Percentiles rank a stretch among this genome's conserved stretches.
phyloP scores from a whole-genome alignment of 2,329 filamentous ascomycete species.

The Didymella lethalis region DNA sequence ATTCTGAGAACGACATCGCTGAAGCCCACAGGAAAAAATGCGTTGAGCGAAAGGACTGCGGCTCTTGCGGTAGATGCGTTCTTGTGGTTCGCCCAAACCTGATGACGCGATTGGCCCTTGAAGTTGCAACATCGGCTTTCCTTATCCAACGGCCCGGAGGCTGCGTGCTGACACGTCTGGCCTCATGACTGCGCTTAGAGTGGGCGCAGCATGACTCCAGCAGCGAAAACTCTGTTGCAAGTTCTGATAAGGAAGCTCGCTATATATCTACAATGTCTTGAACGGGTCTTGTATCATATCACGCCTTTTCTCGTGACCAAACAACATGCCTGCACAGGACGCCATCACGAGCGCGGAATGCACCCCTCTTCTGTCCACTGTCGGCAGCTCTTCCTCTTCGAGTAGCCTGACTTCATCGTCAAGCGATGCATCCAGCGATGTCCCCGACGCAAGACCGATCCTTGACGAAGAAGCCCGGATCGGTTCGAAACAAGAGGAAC shows the following conservation, averaged over 20 bases:
- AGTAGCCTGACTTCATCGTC: slow-evolving; percentile 11
- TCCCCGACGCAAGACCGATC: not conserved
- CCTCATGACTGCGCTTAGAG: not conserved
- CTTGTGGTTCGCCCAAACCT: slow-evolving; percentile 6
- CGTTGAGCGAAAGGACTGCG: not conserved
- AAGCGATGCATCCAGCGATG: slow-evolving; percentile 4
- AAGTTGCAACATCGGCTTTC: slow-evolving; percentile 27
- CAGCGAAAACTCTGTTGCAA: slow-evolving; percentile 10
- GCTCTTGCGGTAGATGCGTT: not conserved
- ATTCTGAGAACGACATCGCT: not conserved
- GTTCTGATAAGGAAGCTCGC: slow-evolving; percentile 6
- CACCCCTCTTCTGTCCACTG: slow-evolving; percentile 20
- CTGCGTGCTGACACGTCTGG: slow-evolving; percentile 8
- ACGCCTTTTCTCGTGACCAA: slow-evolving; percentile 9
- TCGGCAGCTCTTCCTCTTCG: slow-evolving; percentile 2
- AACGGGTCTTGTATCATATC: slow-evolving; percentile 1
- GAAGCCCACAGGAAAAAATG: not conserved
- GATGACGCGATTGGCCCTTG: slow-evolving; percentile 23
- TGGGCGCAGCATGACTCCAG: slow-evolving; percentile 8
- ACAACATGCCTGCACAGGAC: slow-evolving; percentile 12
- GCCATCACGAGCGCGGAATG: slow-evolving; percentile 9
- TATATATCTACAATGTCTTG: slow-evolving; percentile 8
- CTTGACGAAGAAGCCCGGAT: slow-evolving; percentile 26
- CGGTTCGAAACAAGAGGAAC: slow-evolving; percentile 2
- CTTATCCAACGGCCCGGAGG: slow-evolving; percentile 5